Conservation (phyloP, 139 green algal species). For the Bryopsis sp. region DNA sequence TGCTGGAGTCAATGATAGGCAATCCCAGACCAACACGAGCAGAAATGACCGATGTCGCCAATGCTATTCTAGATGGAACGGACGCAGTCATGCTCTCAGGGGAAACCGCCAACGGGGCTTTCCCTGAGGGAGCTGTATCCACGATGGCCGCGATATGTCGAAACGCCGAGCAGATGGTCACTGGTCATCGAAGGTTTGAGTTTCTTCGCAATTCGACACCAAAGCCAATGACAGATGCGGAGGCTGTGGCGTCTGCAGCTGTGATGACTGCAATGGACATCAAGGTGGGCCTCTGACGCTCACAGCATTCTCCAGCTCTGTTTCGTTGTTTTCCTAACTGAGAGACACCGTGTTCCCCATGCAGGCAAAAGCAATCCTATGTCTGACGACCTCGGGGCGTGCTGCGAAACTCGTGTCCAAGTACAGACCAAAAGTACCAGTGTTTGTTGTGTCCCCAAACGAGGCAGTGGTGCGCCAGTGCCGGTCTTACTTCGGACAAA, state of each 20-base stretch:
- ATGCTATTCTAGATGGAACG: conserved; percentile 44
- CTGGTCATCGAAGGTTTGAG: conserved; percentile 36
- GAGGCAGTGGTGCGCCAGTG: conserved; percentile 26
- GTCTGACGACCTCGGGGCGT: too few species aligned
- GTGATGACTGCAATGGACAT: conserved; percentile 47
- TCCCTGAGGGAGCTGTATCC: conserved; percentile 37
- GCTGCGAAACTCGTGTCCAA: conserved; percentile 54
- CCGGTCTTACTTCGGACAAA: conserved; percentile 24
- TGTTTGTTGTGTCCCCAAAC: conserved; percentile 46
- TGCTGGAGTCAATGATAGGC: conserved; percentile 43
- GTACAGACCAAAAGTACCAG: conserved; percentile 49
- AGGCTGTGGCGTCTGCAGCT: conserved; percentile 34
- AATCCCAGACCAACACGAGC: conserved; percentile 49
- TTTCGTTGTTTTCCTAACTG: too few species aligned
- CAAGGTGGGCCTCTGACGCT: conserved; percentile 24
- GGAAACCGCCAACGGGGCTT: conserved; percentile 40
- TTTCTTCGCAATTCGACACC: conserved; percentile 55
- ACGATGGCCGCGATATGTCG: conserved; percentile 37
- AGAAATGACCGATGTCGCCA: conserved; percentile 56
- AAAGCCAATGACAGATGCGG: conserved; percentile 39
- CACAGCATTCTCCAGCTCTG: too few species aligned
- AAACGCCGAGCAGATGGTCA: conserved; percentile 46
- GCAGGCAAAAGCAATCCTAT: conserved; percentile 34
- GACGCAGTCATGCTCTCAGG: conserved; percentile 43
- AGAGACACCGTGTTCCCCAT: conserved; percentile 49